These are phyloP conservation scores for Selaginella moellendorffii DNA, from an alignment of 75 land plant species.

Conservation along the genomic window DNA sequence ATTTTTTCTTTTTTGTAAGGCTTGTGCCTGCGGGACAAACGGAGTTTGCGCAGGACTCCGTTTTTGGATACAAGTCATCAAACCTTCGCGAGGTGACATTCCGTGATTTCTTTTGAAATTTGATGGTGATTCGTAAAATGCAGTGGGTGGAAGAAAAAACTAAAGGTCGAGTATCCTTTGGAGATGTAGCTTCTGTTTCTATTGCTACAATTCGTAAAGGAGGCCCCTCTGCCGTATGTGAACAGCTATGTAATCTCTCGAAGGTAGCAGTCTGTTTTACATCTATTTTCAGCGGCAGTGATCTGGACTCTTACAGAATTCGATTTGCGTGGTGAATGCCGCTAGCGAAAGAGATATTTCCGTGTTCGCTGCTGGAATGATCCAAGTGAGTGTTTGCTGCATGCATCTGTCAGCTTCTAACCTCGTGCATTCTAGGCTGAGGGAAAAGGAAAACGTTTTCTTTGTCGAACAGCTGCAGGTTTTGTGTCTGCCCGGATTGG, in stretches of 20 bases:
- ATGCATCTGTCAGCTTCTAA: neutral
- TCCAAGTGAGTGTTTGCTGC: conserved; percentile 35
- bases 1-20: conserved; percentile 25
- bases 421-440: conserved; percentile 98
- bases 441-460: conserved; percentile 63
- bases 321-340: conserved; percentile 87
- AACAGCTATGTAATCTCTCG: conserved; percentile 48
- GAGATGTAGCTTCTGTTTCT: conserved; percentile 59
- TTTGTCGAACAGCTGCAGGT: conserved; percentile 96
- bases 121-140: too few relatives aligned
- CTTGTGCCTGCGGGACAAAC: conserved; percentile 94
- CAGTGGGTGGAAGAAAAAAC: conserved; percentile 99
- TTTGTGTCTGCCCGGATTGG: conserved; percentile 96
- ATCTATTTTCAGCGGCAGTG: too few relatives aligned
- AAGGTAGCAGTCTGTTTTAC: conserved; percentile 31
- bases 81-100: conserved; percentile 66
- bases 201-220: conserved; percentile 65
- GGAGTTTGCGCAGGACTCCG: conserved; percentile 90
- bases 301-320: too few relatives aligned
- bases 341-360: conserved; percentile 91
- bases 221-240: conserved; percentile 79
- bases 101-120: too few relatives aligned
- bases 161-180: conserved; percentile 43
- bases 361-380: conserved; percentile 98
- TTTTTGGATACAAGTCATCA: conserved; percentile 89